Conservation (phyloP, 2,329 filamentous ascomycete genomes). For the Xylariaceae sp. region DNA sequence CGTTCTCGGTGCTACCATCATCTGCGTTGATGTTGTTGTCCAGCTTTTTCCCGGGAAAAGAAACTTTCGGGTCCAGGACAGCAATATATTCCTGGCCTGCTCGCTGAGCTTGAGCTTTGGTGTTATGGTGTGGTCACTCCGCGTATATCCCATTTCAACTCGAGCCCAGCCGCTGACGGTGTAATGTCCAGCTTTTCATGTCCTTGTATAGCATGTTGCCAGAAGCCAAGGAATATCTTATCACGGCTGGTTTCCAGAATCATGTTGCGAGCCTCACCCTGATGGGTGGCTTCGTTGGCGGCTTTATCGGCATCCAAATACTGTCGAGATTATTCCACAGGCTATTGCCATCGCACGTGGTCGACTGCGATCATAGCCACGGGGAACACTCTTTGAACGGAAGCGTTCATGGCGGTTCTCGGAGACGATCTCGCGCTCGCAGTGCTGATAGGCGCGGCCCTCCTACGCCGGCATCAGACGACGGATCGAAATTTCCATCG, state of each 20-base stretch:
- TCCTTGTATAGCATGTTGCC: slow-evolving; percentile 91
- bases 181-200: slow-evolving; percentile 68
- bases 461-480: slow-evolving; percentile 14
- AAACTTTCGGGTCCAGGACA: slow-evolving; percentile 83
- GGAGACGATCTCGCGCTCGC: slow-evolving; percentile 26
- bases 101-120: slow-evolving; percentile 92
- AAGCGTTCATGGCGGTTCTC: slow-evolving; percentile 27
- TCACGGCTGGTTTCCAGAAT: slow-evolving; percentile 62
- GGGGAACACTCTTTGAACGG: slow-evolving; percentile 44
- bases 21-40: slow-evolving; percentile 79
- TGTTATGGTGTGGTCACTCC: slow-evolving; percentile 69
- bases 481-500: slow-evolving; percentile 11
- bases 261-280: slow-evolving; percentile 64
- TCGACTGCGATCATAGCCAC: slow-evolving; percentile 75
- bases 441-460: slow-evolving; percentile 23
- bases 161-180: background rate
- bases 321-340: slow-evolving; percentile 69
- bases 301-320: slow-evolving; percentile 71
- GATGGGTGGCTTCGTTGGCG: slow-evolving; percentile 64
- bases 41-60: slow-evolving; percentile 67
- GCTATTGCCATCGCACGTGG: slow-evolving; percentile 72
- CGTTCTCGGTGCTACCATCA: slow-evolving; percentile 73
- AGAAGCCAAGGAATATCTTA: slow-evolving; percentile 73
- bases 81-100: slow-evolving; percentile 78
- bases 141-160: background rate